A percentile compares a stretch with the other conserved stretches of the same genome.
Evolutionary conservation across 2,329 filamentous ascomycete species (phyloP).

Genomic region (Alternaria triticina): DNA sequence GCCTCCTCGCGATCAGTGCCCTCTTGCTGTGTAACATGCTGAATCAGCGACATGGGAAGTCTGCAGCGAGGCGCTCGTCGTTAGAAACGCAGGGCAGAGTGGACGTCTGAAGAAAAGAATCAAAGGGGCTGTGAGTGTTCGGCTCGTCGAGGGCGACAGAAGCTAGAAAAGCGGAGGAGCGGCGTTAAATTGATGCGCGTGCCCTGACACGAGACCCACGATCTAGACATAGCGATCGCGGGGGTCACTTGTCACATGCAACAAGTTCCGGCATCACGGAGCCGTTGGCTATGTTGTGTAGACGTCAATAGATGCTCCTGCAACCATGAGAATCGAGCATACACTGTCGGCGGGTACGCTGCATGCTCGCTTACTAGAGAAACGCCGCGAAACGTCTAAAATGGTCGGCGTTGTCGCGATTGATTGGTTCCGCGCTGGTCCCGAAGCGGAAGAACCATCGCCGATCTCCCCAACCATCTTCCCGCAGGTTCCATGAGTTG

Average conservation of each 20-base stretch:
- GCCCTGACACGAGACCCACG: slow-evolving; percentile 22
- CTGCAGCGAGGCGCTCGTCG: slow-evolving; percentile 14
- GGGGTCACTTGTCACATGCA: slow-evolving; percentile 19
- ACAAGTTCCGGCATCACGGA: slow-evolving; percentile 1
- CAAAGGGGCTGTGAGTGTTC: slow-evolving; percentile 1
- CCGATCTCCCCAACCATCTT: slow-evolving; percentile 10
- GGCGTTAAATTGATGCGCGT: slow-evolving; percentile 18
- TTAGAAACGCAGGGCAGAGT: slow-evolving; percentile 14
- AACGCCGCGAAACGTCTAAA: slow-evolving; percentile 15
- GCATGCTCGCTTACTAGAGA: slow-evolving; percentile 18
- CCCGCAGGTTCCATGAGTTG: slow-evolving; percentile 12
- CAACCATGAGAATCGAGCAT: slow-evolving; percentile 1
- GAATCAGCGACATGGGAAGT: slow-evolving; percentile 57
- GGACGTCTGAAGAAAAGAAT: neutral
- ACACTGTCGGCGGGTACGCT: slow-evolving; percentile 7
- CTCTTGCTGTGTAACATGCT: slow-evolving; percentile 59
- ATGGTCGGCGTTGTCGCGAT: neutral
- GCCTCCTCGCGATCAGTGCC: slow-evolving; percentile 56
- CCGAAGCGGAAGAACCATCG: neutral
- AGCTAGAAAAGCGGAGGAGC: slow-evolving; percentile 15
- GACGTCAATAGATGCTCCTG: neutral
- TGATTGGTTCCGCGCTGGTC: slow-evolving; percentile 8
- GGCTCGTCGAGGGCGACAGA: slow-evolving; percentile 7
- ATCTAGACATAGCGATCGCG: slow-evolving; percentile 17
- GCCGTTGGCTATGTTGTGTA: neutral